Percentiles rank a stretch among this genome's conserved stretches.
These are phyloP conservation scores for Phytophthora pluvialis DNA, from an alignment of 352 stramenopile genomes.

Conservation along the genomic window DNA sequence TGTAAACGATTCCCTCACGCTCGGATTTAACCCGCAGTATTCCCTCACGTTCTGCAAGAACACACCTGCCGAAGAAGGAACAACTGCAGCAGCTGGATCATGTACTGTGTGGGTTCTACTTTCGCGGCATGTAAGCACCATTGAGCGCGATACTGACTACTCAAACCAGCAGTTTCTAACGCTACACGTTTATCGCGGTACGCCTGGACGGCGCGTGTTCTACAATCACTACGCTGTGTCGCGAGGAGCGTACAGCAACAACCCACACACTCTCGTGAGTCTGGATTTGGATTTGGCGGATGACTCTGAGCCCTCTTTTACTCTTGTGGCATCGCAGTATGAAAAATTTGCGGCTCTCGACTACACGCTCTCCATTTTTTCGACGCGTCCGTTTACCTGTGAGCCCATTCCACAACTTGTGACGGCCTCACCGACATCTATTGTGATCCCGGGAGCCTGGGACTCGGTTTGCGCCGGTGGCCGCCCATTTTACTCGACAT, in stretches of 20 bases:
- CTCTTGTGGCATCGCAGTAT: constrained; percentile 92
- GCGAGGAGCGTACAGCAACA: constrained; percentile 92
- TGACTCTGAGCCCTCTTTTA: constrained; percentile 71
- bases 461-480: constrained; percentile 51
- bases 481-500: constrained; percentile 73
- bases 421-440: constrained; percentile 40
- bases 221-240: constrained; percentile 85
- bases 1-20: constrained; percentile 90
- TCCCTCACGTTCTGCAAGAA: constrained; percentile 72
- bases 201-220: constrained; percentile 73
- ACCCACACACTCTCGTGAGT: constrained; percentile 91
- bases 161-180: constrained; percentile 85
- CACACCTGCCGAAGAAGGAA: constrained; percentile 7
- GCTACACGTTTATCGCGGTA: constrained; percentile 88
- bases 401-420: constrained; percentile 54
- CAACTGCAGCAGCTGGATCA: constrained; percentile 26
- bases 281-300: constrained; percentile 74
- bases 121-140: constrained; percentile 90
- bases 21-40: constrained; percentile 95
- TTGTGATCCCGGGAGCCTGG: constrained; percentile 61
- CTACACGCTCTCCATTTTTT: constrained; percentile 90
- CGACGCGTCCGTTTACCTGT: constrained; percentile 76
- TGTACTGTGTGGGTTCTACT: constrained; percentile 92
- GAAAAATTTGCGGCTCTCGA: constrained; percentile 91
- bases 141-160: constrained; percentile 68